Conservation (phyloP, 768 basidiomycete genomes). For the Mycena filopes region DNA sequence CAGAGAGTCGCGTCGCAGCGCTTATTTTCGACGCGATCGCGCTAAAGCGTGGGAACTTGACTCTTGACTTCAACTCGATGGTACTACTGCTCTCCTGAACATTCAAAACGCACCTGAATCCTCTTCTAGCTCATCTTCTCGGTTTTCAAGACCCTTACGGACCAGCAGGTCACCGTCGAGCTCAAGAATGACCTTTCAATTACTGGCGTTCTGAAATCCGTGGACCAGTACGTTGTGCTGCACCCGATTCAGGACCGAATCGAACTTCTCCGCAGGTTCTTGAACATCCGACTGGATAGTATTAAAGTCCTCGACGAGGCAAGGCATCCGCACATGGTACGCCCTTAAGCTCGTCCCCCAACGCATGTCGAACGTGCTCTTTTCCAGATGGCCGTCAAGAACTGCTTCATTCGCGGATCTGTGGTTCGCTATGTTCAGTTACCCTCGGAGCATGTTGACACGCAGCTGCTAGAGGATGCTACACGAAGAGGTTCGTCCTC, state of each 20-base stretch:
- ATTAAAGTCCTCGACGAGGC: constrained; percentile 94
- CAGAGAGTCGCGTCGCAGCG: neutral
- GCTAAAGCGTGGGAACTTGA: neutral
- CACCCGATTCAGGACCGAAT: constrained; percentile 19
- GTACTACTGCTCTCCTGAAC: constrained; percentile 1
- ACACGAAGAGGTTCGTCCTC: constrained; percentile 84
- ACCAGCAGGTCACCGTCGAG: constrained; percentile 96
- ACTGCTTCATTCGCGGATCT: constrained; percentile 98
- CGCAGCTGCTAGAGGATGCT: constrained; percentile 94
- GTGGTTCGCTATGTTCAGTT: constrained; percentile 98
- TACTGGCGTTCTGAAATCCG: constrained; percentile 94
- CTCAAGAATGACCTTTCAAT: constrained; percentile 99
- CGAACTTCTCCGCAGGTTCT: constrained; percentile 63
- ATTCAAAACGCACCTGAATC: constrained; percentile 24
- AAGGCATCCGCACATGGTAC: constrained; percentile 96
- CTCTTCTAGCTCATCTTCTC: constrained; percentile 86
- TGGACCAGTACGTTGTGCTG: constrained; percentile 84
- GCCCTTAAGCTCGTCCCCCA: constrained; percentile 29
- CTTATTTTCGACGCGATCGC: constrained; percentile 2
- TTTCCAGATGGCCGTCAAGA: constrained; percentile 94
- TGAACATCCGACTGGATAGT: constrained; percentile 96
- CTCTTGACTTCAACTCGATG: constrained; percentile 21
- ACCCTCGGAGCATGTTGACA: constrained; percentile 93
- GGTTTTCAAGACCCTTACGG: constrained; percentile 98
- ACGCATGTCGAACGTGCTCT: neutral